Conservation (phyloP, 2,329 filamentous ascomycete species). For the Calonectria pauciramosa region DNA sequence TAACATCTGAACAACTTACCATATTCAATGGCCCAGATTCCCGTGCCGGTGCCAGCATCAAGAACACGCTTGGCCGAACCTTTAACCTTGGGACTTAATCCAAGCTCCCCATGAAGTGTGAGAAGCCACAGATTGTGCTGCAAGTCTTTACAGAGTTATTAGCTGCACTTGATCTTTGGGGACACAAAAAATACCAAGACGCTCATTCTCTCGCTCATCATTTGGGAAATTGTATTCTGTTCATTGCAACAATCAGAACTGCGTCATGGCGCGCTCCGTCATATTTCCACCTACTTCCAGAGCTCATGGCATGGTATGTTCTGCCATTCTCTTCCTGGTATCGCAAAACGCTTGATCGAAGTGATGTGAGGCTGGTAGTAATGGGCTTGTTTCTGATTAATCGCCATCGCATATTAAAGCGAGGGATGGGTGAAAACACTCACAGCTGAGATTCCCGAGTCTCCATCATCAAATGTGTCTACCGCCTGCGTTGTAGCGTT, state of each 20-base stretch:
- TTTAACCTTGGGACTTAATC: neutral
- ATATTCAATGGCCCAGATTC: conserved; percentile 22
- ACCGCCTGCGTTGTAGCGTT: neutral
- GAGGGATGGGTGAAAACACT: neutral
- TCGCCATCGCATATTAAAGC: too few relatives aligned
- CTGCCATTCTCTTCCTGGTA: conserved; percentile 21
- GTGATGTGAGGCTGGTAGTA: neutral
- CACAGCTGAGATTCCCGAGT: conserved; percentile 13
- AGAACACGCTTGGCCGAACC: neutral
- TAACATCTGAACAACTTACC: neutral
- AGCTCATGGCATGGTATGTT: conserved; percentile 19
- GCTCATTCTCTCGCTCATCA: conserved; percentile 9
- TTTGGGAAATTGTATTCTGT: conserved; percentile 18
- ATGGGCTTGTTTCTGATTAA: neutral
- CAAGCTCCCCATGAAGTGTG: conserved; percentile 8
- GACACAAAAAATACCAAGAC: neutral
- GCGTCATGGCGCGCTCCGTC: neutral
- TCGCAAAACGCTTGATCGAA: conserved; percentile 12
- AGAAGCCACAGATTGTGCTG: conserved; percentile 25
- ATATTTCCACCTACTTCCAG: neutral
- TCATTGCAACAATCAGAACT: neutral
- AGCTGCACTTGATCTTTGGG: neutral
- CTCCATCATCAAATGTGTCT: neutral
- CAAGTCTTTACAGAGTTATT: neutral
- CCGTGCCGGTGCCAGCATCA: conserved; percentile 23